These are phyloP conservation scores for Apiospora rasikravindrae DNA, from an alignment of 2,329 filamentous ascomycete species.

Conservation along the genomic window DNA sequence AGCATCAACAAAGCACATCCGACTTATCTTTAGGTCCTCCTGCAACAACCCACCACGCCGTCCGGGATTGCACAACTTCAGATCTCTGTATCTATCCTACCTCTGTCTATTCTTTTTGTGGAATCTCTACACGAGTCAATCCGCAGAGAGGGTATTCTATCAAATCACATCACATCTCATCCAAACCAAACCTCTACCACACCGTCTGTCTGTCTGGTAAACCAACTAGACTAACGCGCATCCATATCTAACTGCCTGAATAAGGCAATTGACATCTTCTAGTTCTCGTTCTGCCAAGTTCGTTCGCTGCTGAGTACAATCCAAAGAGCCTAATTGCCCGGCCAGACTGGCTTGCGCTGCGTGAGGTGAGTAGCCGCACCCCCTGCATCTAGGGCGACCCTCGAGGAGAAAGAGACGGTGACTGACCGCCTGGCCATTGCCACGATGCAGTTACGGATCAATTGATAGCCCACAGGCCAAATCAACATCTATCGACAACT, in stretches of 20 bases:
- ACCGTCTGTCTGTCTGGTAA: neutral
- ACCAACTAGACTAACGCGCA: neutral
- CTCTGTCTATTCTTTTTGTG: constrained; percentile 15
- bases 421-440: neutral
- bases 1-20: constrained; percentile 6
- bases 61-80: constrained; percentile 16
- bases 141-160: neutral
- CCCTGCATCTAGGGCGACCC: neutral
- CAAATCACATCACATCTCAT: neutral
- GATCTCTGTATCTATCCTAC: constrained; percentile 15
- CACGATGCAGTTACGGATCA: constrained; percentile 42
- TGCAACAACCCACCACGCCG: constrained; percentile 8
- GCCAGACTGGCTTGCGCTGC: constrained; percentile 45
- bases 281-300: constrained; percentile 41
- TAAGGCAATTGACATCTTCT: constrained; percentile 29
- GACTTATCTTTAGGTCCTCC: constrained; percentile 11
- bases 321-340: constrained; percentile 37
- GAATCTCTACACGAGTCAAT: neutral
- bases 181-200: neutral
- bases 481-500: constrained; percentile 55
- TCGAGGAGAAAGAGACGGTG: neutral
- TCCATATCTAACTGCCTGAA: constrained; percentile 24
- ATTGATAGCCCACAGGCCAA: constrained; percentile 41
- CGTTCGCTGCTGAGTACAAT: constrained; percentile 39
- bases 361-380: constrained; percentile 36